Percentiles rank a stretch among this genome's conserved stretches.
Evolutionary conservation across 257 asterid genomes (phyloP).

Genomic region (Euphrasia confusa): DNA sequence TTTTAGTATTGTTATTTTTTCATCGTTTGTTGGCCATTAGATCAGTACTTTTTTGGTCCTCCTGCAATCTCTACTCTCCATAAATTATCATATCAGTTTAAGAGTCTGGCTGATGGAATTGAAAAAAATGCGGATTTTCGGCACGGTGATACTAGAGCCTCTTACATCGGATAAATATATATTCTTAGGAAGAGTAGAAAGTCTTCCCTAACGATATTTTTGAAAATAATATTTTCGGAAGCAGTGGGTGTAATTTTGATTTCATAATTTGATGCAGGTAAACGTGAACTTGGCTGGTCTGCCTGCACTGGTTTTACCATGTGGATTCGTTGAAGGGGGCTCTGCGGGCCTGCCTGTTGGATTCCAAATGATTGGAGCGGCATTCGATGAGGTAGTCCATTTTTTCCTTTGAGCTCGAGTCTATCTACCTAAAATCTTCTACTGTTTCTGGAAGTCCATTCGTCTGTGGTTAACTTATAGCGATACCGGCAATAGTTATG

Average conservation of each 20-base stretch:
- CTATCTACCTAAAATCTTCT: no score
- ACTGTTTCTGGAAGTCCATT: no score
- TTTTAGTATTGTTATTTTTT: neutral
- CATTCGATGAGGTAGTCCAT: slow-evolving; percentile 66
- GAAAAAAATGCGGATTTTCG: neutral
- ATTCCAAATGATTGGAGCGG: slow-evolving; percentile 89
- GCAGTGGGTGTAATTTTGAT: neutral
- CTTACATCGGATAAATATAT: neutral
- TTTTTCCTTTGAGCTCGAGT: no score
- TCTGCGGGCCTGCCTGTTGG: slow-evolving; percentile 71
- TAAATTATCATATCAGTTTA: neutral
- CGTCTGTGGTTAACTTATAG: no score
- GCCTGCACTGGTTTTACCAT: slow-evolving; percentile 95
- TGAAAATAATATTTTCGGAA: neutral
- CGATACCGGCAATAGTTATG: neutral
- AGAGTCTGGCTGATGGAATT: neutral
- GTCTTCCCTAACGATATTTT: neutral
- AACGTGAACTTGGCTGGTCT: slow-evolving; percentile 97
- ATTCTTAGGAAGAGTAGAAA: neutral
- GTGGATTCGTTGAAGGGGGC: slow-evolving; percentile 71
- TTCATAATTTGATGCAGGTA: slow-evolving; percentile 45
- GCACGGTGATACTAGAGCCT: no score
- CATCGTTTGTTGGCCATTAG: neutral
- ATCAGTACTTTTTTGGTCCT: neutral
- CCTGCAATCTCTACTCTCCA: slow-evolving; percentile 8